phyloP scores from a whole-genome alignment of 805 yeast genomes.

The Candida broadrunensis region DNA sequence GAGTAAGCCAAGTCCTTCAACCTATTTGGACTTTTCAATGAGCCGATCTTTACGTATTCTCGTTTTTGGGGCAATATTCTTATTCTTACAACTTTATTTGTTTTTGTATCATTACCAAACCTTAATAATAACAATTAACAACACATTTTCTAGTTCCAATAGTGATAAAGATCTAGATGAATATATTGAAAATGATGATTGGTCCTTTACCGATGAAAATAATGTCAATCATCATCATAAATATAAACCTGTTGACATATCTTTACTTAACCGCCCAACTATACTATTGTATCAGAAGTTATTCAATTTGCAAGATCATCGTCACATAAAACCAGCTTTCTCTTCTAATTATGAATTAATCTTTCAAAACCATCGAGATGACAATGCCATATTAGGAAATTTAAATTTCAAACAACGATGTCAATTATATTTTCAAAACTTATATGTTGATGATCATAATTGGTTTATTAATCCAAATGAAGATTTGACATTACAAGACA shows the following conservation, averaged over 20 bases:
- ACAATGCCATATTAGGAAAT: not conserved
- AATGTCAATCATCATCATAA: not conserved
- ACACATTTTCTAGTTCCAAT: not conserved
- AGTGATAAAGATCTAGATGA: not conserved
- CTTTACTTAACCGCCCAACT: not conserved
- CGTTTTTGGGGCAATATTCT: slow-evolving; percentile 14
- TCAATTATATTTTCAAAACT: slow-evolving; percentile 37
- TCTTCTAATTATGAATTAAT: not conserved
- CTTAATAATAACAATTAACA: not conserved
- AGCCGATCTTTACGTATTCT: slow-evolving; percentile 20
- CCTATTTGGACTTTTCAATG: slow-evolving; percentile 33
- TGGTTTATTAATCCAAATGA: slow-evolving; percentile 39
- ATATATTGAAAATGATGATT: not conserved
- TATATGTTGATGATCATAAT: slow-evolving; percentile 33
- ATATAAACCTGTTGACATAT: not conserved
- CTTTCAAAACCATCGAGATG: not conserved
- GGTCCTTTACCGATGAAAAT: not conserved
- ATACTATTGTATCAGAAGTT: not conserved
- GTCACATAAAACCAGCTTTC: not conserved
- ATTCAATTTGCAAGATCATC: not conserved
- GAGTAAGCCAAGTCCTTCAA: slow-evolving; percentile 38
- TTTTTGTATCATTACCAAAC: not conserved
- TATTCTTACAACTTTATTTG: not conserved
- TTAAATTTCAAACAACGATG: slow-evolving; percentile 23
- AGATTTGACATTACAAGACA: slow-evolving; percentile 14